phyloP scores from a whole-genome alignment of 352 stramenopile species.

The Globisporangium canariense region DNA sequence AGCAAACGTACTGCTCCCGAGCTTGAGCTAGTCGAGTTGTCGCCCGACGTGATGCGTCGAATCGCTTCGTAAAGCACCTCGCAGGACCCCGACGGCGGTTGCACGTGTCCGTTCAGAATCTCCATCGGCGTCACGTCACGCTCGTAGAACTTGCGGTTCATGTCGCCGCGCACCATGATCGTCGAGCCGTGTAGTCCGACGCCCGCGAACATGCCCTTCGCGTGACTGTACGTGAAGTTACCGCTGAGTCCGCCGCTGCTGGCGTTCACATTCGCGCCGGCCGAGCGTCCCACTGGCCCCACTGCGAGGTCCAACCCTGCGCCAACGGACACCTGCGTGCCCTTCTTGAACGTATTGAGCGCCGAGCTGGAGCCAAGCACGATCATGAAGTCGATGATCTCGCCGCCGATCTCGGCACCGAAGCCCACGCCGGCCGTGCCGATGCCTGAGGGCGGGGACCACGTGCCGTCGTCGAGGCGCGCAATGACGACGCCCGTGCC shows the following conservation, averaged over 20 bases:
- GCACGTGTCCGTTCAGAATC: constrained; percentile 76
- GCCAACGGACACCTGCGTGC: constrained; percentile 77
- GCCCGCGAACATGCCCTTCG: constrained; percentile 78
- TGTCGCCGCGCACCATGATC: constrained; percentile 79
- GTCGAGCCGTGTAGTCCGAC: constrained; percentile 79
- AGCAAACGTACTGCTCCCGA: constrained; percentile 10
- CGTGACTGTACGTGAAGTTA: constrained; percentile 87
- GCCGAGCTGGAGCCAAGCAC: constrained; percentile 67
- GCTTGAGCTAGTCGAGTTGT: neutral
- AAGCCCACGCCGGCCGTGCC: constrained; percentile 80
- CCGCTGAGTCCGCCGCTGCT: constrained; percentile 70
- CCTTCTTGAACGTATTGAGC: constrained; percentile 83
- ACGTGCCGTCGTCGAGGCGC: constrained; percentile 75
- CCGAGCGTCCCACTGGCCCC: constrained; percentile 62
- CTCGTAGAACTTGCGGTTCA: constrained; percentile 86
- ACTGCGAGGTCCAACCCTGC: constrained; percentile 74
- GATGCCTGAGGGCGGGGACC: constrained; percentile 82
- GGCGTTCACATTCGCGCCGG: constrained; percentile 72
- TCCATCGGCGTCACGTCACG: constrained; percentile 75
- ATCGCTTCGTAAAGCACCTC: constrained; percentile 75
- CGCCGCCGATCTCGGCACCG: constrained; percentile 77
- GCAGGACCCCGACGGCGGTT: constrained; percentile 52
- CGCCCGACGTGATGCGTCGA: constrained; percentile 31
- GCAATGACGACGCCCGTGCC: constrained; percentile 81
- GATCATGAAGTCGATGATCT: constrained; percentile 90